phyloP scores from a whole-genome alignment of 2,329 filamentous ascomycete genomes.

The Sordariomycetes sp. region DNA sequence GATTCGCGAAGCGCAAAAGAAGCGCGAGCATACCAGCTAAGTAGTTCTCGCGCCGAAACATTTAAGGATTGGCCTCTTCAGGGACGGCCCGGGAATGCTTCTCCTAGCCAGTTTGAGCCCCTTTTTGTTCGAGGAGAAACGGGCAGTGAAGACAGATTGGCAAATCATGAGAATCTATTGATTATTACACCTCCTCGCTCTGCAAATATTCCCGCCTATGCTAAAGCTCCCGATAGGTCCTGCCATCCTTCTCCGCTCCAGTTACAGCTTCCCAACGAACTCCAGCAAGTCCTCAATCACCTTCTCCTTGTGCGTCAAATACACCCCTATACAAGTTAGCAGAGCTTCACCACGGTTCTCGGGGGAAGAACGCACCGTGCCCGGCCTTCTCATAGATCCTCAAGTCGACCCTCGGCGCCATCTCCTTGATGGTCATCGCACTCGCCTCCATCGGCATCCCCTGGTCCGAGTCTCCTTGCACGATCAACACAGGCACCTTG shows the following conservation, averaged over 20 bases:
- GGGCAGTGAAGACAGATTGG: too few relatives aligned
- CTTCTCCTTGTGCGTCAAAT: neutral
- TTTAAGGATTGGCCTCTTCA: too few relatives aligned
- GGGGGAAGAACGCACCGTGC: neutral
- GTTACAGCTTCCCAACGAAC: neutral
- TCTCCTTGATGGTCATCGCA: neutral
- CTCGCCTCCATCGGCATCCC: slow-evolving; percentile 1
- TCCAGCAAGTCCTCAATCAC: neutral
- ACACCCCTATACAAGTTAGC: neutral
- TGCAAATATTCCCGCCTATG: too few relatives aligned
- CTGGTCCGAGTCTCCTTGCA: slow-evolving; percentile 1
- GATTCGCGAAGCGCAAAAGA: too few relatives aligned
- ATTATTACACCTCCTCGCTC: too few relatives aligned
- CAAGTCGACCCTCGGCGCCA: neutral
- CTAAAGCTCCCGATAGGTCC: neutral
- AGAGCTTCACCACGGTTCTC: neutral
- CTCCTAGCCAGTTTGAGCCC: too few relatives aligned
- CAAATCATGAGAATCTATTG: too few relatives aligned
- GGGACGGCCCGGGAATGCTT: too few relatives aligned
- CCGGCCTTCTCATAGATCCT: neutral
- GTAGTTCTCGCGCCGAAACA: too few relatives aligned
- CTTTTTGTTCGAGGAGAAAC: too few relatives aligned
- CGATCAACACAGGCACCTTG: neutral
- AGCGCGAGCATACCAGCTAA: too few relatives aligned
- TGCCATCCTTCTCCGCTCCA: too few relatives aligned